phyloP scores from a whole-genome alignment of 129 eudicot genomes.

The Arctium minus region DNA sequence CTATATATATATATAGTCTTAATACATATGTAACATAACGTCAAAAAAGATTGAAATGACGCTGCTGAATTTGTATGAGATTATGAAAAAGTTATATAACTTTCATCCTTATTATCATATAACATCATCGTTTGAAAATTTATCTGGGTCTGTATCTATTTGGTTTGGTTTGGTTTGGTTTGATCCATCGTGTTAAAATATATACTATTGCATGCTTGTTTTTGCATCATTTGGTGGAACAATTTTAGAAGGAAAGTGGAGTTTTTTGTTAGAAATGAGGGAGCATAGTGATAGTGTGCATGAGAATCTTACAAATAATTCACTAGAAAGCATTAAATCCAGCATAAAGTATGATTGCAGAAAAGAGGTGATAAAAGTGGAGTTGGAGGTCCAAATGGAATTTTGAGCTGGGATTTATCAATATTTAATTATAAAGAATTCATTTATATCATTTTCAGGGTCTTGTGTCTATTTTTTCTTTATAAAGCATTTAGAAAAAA shows the following conservation, averaged over 20 bases:
- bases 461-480: not conserved
- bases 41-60: too few species aligned
- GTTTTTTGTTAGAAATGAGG: constrained; percentile 20
- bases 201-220: constrained; percentile 9
- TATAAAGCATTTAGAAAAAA: not conserved
- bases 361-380: constrained; percentile 24
- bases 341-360: constrained; percentile 20
- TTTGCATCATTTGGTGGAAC: constrained; percentile 14
- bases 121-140: not conserved
- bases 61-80: too few species aligned
- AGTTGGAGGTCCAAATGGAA: constrained; percentile 27
- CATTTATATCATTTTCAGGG: not conserved
- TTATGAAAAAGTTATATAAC: not conserved
- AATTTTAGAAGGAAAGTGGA: constrained; percentile 11
- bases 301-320: constrained; percentile 14
- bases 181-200: constrained; percentile 6
- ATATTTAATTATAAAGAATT: not conserved
- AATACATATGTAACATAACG: too few species aligned
- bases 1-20: too few species aligned
- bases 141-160: not conserved
- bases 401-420: constrained; percentile 29
- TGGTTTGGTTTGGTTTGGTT: not conserved
- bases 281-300: constrained; percentile 23
- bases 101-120: not conserved
- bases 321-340: constrained; percentile 26